Percentiles rank a stretch among this genome's conserved stretches.
Evolutionary conservation across 2,329 filamentous ascomycete species (phyloP).

Genomic region (Aspergillus neotritici): DNA sequence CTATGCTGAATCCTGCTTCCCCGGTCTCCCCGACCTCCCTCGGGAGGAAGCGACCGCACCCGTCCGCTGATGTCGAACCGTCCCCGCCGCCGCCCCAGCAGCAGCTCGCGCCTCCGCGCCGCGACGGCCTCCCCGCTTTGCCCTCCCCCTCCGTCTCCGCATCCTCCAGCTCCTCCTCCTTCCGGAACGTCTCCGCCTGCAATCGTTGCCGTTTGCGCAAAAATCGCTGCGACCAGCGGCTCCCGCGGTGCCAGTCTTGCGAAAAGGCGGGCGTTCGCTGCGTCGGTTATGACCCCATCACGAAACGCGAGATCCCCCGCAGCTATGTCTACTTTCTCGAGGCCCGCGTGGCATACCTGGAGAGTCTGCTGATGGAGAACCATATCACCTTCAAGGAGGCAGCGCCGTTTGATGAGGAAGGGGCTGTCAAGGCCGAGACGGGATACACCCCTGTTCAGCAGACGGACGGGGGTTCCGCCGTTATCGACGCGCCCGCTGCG

Average conservation of each 20-base stretch:
- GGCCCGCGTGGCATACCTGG: constrained; percentile 75
- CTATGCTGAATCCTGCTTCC: constrained; percentile 32
- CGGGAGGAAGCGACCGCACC: constrained; percentile 35
- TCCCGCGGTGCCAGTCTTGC: constrained; percentile 86
- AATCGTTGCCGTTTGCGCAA: constrained; percentile 88
- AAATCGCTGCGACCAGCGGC: constrained; percentile 88
- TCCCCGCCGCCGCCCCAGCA: constrained; percentile 15
- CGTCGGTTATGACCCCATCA: constrained; percentile 93
- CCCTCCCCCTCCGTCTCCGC: constrained; percentile 20
- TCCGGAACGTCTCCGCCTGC: constrained; percentile 88
- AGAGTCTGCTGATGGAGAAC: constrained; percentile 65
- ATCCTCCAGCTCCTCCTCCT: constrained; percentile 43
- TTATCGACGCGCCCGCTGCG: constrained; percentile 12
- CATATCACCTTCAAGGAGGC: constrained; percentile 67
- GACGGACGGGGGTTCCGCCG: constrained; percentile 13
- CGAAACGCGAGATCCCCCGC: constrained; percentile 88
- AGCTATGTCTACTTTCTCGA: constrained; percentile 94
- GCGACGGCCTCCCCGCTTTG: constrained; percentile 13
- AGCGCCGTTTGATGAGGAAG: constrained; percentile 57
- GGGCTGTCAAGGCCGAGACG: constrained; percentile 26
- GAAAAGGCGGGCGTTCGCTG: constrained; percentile 89
- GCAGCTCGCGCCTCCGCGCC: constrained; percentile 12
- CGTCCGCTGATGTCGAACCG: constrained; percentile 23
- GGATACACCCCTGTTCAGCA: constrained; percentile 22
- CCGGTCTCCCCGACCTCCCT: constrained; percentile 27